A percentile compares a stretch with the other conserved stretches of the same genome.
phyloP scores from a whole-genome alignment of 371 early-diverging fungal genomes.

The Phascolomyces articulosus region DNA sequence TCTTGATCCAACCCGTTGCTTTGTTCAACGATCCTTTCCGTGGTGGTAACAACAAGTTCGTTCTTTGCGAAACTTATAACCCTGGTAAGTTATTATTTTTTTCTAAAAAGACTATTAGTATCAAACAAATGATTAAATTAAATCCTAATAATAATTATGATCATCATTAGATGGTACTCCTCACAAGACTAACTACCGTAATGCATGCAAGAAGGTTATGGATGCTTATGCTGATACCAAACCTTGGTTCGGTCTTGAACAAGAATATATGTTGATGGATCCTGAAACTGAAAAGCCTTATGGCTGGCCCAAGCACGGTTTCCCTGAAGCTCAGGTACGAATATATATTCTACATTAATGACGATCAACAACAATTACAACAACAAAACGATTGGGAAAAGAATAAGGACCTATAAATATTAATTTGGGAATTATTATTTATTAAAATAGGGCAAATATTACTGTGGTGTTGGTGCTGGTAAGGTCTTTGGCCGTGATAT shows the following conservation, averaged over 20 bases:
- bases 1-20: constrained; percentile 49
- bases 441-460: constrained; percentile 49
- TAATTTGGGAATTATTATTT: not conserved
- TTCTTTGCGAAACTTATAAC: constrained; percentile 47
- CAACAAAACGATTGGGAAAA: constrained; percentile 38
- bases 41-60: constrained; percentile 53
- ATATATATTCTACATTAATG: not conserved
- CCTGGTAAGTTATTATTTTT: constrained; percentile 6
- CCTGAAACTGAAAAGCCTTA: constrained; percentile 51
- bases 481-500: constrained; percentile 60
- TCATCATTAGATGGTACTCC: constrained; percentile 47
- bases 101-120: no score
- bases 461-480: constrained; percentile 61
- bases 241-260: constrained; percentile 69
- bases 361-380: not conserved
- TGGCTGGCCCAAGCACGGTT: constrained; percentile 66
- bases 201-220: constrained; percentile 30
- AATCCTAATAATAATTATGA: no score
- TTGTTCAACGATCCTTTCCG: constrained; percentile 61
- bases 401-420: constrained; percentile 5
- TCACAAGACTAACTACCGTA: constrained; percentile 51
- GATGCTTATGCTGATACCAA: constrained; percentile 35
- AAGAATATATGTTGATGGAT: constrained; percentile 63
- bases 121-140: no score
- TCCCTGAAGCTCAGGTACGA: constrained; percentile 59